A percentile compares a stretch with the other conserved stretches of the same genome.
Conservation (phyloP, 1,139 yeast genomes). For the Lodderomyces parapsilosis region DNA sequence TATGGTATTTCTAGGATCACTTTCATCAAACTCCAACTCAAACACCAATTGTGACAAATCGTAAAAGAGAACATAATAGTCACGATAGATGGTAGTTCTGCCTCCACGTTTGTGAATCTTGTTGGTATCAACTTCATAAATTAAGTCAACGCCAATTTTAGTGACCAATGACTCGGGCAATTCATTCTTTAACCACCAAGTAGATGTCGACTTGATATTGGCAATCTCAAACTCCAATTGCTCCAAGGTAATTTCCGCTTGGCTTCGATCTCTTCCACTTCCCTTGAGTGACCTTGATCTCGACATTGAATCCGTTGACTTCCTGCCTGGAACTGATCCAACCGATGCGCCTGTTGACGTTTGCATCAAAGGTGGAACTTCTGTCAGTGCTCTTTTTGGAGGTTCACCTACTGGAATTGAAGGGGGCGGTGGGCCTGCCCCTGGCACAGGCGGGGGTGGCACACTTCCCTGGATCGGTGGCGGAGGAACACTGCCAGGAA, state of each 20-base stretch:
- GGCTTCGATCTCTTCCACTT: constrained; percentile 23
- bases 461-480: constrained; percentile 4
- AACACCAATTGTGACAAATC: constrained; percentile 70
- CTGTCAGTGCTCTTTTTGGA: constrained; percentile 24
- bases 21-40: constrained; percentile 53
- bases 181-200: constrained; percentile 67
- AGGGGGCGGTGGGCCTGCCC: constrained; percentile 13
- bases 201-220: constrained; percentile 32
- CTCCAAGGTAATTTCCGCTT: constrained; percentile 29
- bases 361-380: constrained; percentile 18
- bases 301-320: constrained; percentile 12
- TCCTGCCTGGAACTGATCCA: constrained; percentile 16
- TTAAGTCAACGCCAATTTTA: constrained; percentile 46
- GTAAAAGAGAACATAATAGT: constrained; percentile 70
- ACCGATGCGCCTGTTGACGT: constrained; percentile 26
- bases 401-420: constrained; percentile 12
- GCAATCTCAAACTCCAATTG: constrained; percentile 33
- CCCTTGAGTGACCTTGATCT: constrained; percentile 19
- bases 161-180: constrained; percentile 56
- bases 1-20: constrained; percentile 56
- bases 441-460: constrained; percentile 17
- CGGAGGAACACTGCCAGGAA: constrained; percentile 12
- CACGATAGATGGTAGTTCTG: constrained; percentile 50
- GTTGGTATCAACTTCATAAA: constrained; percentile 66
- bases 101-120: constrained; percentile 58